phyloP scores from a whole-genome alignment of 345 rosid species.

The Aquilaria malaccensis region DNA sequence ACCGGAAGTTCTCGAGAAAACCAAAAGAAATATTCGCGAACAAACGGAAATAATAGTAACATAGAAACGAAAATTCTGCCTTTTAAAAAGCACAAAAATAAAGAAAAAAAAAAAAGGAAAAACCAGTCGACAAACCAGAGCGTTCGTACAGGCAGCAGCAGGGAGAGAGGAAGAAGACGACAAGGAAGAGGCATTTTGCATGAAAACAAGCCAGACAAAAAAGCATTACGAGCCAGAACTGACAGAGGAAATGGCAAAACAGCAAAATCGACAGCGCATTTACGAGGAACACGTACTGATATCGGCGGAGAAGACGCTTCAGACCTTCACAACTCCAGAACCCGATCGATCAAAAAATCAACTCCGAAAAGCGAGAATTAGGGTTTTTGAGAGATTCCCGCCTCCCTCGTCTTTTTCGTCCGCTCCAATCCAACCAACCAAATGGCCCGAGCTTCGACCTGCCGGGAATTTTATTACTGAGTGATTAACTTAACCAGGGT shows the following conservation, averaged over 20 bases:
- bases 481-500: constrained; percentile 7
- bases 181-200: background rate
- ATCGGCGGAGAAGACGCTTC: no score
- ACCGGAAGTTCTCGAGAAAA: constrained; percentile 6
- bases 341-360: no score
- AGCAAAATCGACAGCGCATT: constrained; percentile 11
- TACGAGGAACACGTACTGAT: background rate
- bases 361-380: no score
- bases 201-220: background rate
- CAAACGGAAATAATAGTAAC: constrained; percentile 6
- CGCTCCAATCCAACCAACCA: no score
- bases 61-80: background rate
- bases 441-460: no score
- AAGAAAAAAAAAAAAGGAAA: background rate
- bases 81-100: background rate
- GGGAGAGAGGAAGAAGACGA: background rate
- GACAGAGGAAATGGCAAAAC: constrained; percentile 30
- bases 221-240: constrained; percentile 18
- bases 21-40: background rate
- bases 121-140: constrained; percentile 20
- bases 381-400: no score
- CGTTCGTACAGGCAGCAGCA: background rate
- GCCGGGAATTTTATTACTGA: background rate
- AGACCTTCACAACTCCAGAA: no score
- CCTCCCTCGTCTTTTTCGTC: no score